These are phyloP conservation scores for Lunularia cruciata DNA, from an alignment of 225 moss, liverwort and hornwort species.

Conservation along the genomic window DNA sequence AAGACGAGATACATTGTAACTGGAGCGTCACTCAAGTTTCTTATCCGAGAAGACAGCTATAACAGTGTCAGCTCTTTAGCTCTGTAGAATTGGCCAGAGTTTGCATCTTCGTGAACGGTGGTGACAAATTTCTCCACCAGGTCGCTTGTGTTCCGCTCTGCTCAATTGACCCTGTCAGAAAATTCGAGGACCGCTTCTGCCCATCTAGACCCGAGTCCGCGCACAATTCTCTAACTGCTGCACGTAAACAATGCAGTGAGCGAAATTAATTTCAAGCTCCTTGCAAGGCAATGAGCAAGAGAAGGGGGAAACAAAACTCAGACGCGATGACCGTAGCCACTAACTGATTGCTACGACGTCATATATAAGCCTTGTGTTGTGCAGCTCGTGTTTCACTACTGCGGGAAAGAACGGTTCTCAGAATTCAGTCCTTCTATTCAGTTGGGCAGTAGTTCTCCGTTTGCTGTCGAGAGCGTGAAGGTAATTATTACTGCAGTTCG, in stretches of 20 bases:
- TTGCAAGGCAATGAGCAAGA: background rate
- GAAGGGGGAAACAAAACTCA: background rate
- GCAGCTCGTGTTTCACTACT: background rate
- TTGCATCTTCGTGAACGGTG: background rate
- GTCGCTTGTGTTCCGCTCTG: background rate
- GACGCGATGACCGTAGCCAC: background rate
- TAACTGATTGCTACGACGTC: background rate
- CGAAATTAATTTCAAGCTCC: no score
- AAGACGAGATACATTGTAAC: background rate
- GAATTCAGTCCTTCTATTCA: background rate
- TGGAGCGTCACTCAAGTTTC: background rate
- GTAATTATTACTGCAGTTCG: constrained; percentile 1
- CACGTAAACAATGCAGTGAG: background rate
- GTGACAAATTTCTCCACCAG: background rate
- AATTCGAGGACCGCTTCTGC: no score
- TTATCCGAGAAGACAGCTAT: background rate
- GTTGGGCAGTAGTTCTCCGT: background rate
- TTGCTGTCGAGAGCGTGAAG: background rate
- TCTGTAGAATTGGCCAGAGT: background rate
- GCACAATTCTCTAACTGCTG: no score
- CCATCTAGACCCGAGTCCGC: no score
- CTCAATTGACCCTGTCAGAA: no score
- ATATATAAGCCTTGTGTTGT: background rate
- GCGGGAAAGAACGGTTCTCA: background rate
- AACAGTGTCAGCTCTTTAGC: constrained; percentile 1